Evolutionary conservation across 2,329 filamentous ascomycete species (phyloP), one percentile per base, ranked within the genome.

Genomic region (Diaporthe ampelina): DNA sequence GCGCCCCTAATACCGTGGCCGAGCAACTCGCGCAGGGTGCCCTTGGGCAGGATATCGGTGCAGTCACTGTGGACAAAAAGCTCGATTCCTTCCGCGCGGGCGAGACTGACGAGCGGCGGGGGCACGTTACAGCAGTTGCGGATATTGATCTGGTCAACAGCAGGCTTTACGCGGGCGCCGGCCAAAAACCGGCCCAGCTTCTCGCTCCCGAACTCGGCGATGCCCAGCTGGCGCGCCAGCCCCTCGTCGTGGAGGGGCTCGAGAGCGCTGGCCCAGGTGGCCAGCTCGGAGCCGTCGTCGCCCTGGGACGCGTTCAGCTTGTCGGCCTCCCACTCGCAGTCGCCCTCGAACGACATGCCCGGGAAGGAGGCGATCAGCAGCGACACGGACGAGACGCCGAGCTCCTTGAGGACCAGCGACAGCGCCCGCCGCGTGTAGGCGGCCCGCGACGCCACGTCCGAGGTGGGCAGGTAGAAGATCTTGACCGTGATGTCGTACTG

Each of bases 401-500:
- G 86, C 83, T 97, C 94, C 81, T 93, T 93, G 77, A 93, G 87
- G 13, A 98, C 95, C 13, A 98, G 85, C 69, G 91, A 87, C 77
- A 99, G 88, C 1, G 97, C 96, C 80, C 97, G 94, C 72, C 89
- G 85, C 11, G 94, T 93, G 81, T 98, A 93, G 72, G 87, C 86
- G 77, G 90, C 90, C 75, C 96, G 91, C 19, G 74, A 57, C 24
- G 88, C 87, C 1, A 90, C 85, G 13, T 92, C 88, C 70, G 94
- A 90, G 24, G 90, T 90, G 1, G 95, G 93, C 37, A 98, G 89
- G 83, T 97, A 97, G 87, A 99, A 99, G 29, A 99, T 85, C 85
- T 99, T 99, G 76, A 97, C 93, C 0, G 96, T 98, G 80, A 98
- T 95, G 81, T 98, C 95, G 86, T 99, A 99, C 78, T 95, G 92